phyloP scores from a whole-genome alignment of 257 asterid species.

The Eucommia ulmoides region DNA sequence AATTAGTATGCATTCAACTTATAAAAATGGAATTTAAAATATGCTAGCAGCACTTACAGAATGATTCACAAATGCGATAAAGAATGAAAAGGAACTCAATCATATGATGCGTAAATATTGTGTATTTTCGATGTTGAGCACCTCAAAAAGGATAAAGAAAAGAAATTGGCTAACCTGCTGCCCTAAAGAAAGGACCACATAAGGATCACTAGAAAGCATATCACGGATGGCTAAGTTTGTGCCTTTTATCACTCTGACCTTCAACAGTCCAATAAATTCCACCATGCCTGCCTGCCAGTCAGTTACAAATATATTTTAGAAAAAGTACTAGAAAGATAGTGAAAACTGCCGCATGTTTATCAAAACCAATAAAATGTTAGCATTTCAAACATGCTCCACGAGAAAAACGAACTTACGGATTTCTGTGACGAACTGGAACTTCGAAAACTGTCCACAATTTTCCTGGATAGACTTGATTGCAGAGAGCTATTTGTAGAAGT shows the following conservation, averaged over 20 bases:
- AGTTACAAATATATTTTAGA: too few species aligned
- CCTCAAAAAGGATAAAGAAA: background rate
- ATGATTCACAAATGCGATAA: too few species aligned
- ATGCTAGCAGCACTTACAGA: too few species aligned
- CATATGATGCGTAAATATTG: too few species aligned
- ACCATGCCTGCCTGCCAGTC: slow-evolving; percentile 79
- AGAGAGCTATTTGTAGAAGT: slow-evolving; percentile 39
- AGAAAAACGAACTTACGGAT: slow-evolving; percentile 34
- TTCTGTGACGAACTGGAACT: slow-evolving; percentile 48
- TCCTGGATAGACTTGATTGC: slow-evolving; percentile 58
- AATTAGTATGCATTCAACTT: too few species aligned
- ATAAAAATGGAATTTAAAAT: too few species aligned
- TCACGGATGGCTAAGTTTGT: slow-evolving; percentile 84
- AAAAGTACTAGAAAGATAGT: too few species aligned
- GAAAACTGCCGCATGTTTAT: too few species aligned
- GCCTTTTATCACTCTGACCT: slow-evolving; percentile 68
- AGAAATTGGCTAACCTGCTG: slow-evolving; percentile 46
- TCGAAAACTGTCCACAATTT: slow-evolving; percentile 54
- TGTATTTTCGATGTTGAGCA: background rate
- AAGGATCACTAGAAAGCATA: slow-evolving; percentile 93
- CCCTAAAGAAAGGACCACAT: slow-evolving; percentile 75
- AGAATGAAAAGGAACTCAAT: too few species aligned
- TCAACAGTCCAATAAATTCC: slow-evolving; percentile 87
- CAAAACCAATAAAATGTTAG: too few species aligned
- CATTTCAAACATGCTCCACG: too few species aligned